phyloP scores from a whole-genome alignment of 352 stramenopile genomes.

The Phytophthora macrochlamydospora region DNA sequence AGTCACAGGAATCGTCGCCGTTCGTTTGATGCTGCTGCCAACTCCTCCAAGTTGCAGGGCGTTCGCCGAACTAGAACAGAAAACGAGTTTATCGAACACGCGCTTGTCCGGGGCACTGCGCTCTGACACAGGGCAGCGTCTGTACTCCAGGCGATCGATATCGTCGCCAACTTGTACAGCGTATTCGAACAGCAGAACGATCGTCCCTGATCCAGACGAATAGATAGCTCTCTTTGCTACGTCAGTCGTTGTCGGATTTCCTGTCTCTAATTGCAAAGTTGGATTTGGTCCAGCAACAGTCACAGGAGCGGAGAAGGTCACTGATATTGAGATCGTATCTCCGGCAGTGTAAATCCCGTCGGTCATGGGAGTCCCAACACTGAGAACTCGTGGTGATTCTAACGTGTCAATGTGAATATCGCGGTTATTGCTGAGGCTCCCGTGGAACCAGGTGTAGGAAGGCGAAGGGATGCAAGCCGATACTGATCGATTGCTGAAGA shows the following conservation, averaged over 20 bases:
- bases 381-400: conserved; percentile 56
- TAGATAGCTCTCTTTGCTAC: conserved; percentile 37
- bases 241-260: conserved; percentile 16
- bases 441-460: conserved; percentile 49
- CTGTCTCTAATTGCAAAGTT: conserved; percentile 43
- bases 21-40: conserved; percentile 51
- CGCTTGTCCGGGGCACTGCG: conserved; percentile 22
- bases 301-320: conserved; percentile 63
- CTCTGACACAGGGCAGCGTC: conserved; percentile 43
- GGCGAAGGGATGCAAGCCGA: conserved; percentile 41
- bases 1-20: conserved; percentile 43
- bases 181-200: conserved; percentile 61
- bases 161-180: conserved; percentile 51
- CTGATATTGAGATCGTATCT: conserved; percentile 42
- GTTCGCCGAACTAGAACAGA: conserved; percentile 46
- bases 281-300: conserved; percentile 44
- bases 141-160: conserved; percentile 69
- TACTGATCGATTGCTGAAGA: conserved; percentile 29
- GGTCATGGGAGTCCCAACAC: conserved; percentile 46
- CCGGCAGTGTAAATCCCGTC: conserved; percentile 69
- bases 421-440: conserved; percentile 66
- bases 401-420: conserved; percentile 70
- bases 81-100: conserved; percentile 61
- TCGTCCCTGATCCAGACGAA: conserved; percentile 43
- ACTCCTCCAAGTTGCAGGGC: conserved; percentile 45